Evolutionary conservation across 2,329 filamentous ascomycete genomes (phyloP).

Genomic region (Westerdykella sp.): DNA sequence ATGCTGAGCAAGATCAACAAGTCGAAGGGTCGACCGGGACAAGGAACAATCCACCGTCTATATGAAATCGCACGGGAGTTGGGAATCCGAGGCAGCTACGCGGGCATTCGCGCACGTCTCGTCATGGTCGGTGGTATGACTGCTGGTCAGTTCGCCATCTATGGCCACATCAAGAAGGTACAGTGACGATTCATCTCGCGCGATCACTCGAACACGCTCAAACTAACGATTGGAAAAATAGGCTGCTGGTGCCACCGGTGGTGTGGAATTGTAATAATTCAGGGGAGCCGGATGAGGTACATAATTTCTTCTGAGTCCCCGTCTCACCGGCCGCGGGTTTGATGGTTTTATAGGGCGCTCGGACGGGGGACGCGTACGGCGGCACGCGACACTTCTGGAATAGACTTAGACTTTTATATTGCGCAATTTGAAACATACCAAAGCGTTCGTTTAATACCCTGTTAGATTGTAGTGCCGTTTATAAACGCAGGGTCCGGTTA

Average conservation of each 20-base stretch:
- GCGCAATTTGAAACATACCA: too few relatives aligned
- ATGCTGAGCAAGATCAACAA: conserved; percentile 97
- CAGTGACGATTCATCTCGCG: background rate
- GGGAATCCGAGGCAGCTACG: conserved; percentile 69
- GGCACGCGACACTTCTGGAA: too few relatives aligned
- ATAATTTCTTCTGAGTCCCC: too few relatives aligned
- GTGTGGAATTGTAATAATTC: conserved; percentile 30
- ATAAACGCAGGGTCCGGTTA: too few relatives aligned
- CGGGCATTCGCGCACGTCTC: conserved; percentile 73
- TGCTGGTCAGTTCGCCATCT: conserved; percentile 68
- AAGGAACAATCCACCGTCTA: conserved; percentile 72
- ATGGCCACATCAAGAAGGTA: conserved; percentile 64
- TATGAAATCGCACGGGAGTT: conserved; percentile 87
- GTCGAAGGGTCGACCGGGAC: conserved; percentile 79
- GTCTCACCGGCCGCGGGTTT: too few relatives aligned
- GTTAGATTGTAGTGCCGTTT: too few relatives aligned
- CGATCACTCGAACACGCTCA: background rate
- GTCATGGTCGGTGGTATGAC: conserved; percentile 61
- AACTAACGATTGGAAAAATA: conserved; percentile 1
- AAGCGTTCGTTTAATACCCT: too few relatives aligned
- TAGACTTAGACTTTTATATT: too few relatives aligned
- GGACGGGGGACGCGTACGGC: too few relatives aligned
- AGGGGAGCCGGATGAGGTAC: too few relatives aligned
- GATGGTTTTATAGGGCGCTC: too few relatives aligned
- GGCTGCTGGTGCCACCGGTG: conserved; percentile 59